A percentile compares a stretch with the other conserved stretches of the same genome.
phyloP scores from a whole-genome alignment of 2,329 filamentous ascomycete species.

The Aspergillus ochraceoroseus region DNA sequence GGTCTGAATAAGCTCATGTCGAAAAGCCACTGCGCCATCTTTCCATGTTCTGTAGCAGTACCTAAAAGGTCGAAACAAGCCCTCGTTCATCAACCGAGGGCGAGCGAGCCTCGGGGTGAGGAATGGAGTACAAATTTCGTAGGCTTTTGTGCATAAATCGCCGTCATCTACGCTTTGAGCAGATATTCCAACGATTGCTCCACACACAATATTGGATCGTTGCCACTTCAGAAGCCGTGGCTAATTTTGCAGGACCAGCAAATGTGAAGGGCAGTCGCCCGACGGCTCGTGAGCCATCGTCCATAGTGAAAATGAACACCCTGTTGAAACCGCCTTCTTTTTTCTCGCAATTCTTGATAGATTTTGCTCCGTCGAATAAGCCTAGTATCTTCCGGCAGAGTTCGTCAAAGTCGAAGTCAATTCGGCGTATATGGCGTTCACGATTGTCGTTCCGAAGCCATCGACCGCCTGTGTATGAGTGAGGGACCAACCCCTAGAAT shows the following conservation, averaged over 20 bases:
- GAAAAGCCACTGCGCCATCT: slow-evolving; percentile 38
- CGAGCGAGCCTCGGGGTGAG: slow-evolving; percentile 29
- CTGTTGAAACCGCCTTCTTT: slow-evolving; percentile 45
- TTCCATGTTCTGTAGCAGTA: slow-evolving; percentile 43
- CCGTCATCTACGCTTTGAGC: too few species aligned
- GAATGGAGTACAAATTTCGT: slow-evolving; percentile 30
- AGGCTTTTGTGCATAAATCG: slow-evolving; percentile 35
- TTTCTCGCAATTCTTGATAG: slow-evolving; percentile 39
- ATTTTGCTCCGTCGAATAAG: slow-evolving; percentile 34
- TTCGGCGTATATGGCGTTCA: slow-evolving; percentile 34
- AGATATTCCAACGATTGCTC: too few species aligned
- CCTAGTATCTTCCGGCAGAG: slow-evolving; percentile 37
- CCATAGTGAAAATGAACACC: slow-evolving; percentile 42
- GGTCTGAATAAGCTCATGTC: slow-evolving; percentile 41
- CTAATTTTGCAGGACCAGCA: slow-evolving; percentile 36
- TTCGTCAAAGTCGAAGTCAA: slow-evolving; percentile 41
- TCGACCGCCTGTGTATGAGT: slow-evolving; percentile 34
- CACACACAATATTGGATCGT: slow-evolving; percentile 44
- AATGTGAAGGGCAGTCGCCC: slow-evolving; percentile 42
- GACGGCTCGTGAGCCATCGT: slow-evolving; percentile 38
- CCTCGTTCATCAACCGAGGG: slow-evolving; percentile 35
- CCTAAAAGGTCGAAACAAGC: slow-evolving; percentile 37
- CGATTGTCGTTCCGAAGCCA: slow-evolving; percentile 39
- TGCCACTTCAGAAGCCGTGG: slow-evolving; percentile 45
- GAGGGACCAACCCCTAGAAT: slow-evolving; percentile 22